These are phyloP conservation scores for Myriosclerotinia duriaeana DNA, from an alignment of 2,329 filamentous ascomycete species.

Conservation along the genomic window DNA sequence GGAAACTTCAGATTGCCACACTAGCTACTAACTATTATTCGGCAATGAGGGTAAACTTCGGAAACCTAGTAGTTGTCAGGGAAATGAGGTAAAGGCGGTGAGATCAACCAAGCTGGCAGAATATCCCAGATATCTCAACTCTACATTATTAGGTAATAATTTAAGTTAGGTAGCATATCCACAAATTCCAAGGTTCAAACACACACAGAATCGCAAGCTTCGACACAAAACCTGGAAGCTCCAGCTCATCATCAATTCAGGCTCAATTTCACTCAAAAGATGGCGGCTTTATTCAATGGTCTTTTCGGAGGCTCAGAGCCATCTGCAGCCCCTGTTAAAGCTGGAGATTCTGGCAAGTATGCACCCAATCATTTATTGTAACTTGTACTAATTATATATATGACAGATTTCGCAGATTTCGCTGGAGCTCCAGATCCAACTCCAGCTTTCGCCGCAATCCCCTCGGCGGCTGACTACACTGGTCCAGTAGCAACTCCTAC, in stretches of 20 bases:
- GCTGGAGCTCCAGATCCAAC: constrained; percentile 71
- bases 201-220: neutral
- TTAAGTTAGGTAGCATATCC: constrained; percentile 5
- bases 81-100: constrained; percentile 1
- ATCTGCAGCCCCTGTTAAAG: constrained; percentile 50
- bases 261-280: constrained; percentile 26
- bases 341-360: constrained; percentile 61
- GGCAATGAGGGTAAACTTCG: constrained; percentile 4
- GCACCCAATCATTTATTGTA: constrained; percentile 14
- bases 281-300: constrained; percentile 49
- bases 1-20: constrained; percentile 8
- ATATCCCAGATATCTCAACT: neutral
- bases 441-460: constrained; percentile 48
- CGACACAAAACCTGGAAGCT: constrained; percentile 25
- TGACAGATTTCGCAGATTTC: constrained; percentile 91
- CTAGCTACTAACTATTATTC: neutral
- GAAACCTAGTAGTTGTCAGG: constrained; percentile 9
- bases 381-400: constrained; percentile 26
- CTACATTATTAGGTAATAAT: neutral
- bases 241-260: constrained; percentile 25
- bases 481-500: constrained; percentile 48
- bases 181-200: neutral
- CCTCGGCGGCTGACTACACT: constrained; percentile 49
- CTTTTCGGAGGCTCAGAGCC: constrained; percentile 69
- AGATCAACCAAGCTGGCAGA: neutral